A percentile compares a stretch with the other conserved stretches of the same genome.
Evolutionary conservation across 2,329 filamentous ascomycete genomes (phyloP).

Genomic region (Sporothrix pallida): DNA sequence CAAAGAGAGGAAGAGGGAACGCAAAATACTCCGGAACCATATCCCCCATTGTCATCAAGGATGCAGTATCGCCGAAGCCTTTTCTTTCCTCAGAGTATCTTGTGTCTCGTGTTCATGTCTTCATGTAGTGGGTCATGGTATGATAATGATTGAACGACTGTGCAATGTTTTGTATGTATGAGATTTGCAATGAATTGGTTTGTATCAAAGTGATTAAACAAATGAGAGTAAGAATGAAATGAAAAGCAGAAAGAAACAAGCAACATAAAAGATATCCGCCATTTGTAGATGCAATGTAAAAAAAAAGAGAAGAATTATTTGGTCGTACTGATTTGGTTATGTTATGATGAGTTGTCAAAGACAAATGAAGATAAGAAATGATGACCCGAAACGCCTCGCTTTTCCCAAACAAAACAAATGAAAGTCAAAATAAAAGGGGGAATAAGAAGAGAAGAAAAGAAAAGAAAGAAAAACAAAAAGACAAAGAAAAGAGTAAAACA

Average conservation of each 20-base stretch:
- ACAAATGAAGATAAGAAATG: not conserved
- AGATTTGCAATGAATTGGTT: too few relatives aligned
- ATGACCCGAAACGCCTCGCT: slow-evolving; percentile 34
- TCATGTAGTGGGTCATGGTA: not conserved
- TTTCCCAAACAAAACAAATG: slow-evolving; percentile 32
- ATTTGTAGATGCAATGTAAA: slow-evolving; percentile 27
- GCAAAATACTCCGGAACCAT: not conserved
- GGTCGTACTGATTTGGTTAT: not conserved
- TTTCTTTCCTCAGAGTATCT: not conserved
- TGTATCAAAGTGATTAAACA: not conserved
- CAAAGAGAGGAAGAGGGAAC: not conserved
- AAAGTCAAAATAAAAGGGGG: slow-evolving; percentile 22
- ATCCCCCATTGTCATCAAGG: not conserved
- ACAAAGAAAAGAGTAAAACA: not conserved
- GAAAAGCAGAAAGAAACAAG: slow-evolving; percentile 16
- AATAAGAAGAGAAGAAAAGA: slow-evolving; percentile 27
- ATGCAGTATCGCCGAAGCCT: not conserved
- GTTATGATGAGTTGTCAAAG: not conserved
- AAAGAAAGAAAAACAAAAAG: not conserved
- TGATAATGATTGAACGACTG: not conserved
- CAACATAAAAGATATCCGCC: slow-evolving; percentile 9
- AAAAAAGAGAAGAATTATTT: slow-evolving; percentile 8
- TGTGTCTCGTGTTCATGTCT: not conserved
- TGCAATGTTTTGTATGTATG: not conserved
- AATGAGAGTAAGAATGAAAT: not conserved